Percentiles rank a stretch among this genome's conserved stretches.
These are phyloP conservation scores for Fusarium succisae DNA, from an alignment of 2,329 filamentous ascomycete species.

Conservation along the genomic window DNA sequence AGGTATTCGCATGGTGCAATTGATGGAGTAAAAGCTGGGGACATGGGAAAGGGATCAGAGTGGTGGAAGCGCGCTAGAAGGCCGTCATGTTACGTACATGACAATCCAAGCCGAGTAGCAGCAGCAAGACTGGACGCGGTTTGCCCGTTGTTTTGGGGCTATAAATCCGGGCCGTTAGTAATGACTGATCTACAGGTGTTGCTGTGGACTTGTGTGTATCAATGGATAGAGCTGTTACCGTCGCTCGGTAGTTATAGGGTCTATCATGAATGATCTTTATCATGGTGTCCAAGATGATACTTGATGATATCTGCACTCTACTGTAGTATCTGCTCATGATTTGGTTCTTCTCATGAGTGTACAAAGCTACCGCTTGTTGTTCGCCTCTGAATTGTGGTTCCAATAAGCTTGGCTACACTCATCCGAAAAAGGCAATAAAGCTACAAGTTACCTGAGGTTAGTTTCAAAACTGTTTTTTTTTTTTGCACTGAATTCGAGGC, in stretches of 20 bases:
- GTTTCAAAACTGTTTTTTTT: conserved; percentile 8
- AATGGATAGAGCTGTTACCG: neutral
- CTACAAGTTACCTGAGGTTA: conserved; percentile 7
- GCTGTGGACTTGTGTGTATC: neutral
- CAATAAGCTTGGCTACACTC: conserved; percentile 9
- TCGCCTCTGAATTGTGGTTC: conserved; percentile 23
- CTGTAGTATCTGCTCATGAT: neutral
- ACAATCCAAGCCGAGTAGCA: neutral
- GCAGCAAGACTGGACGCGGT: conserved; percentile 8
- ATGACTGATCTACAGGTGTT: conserved; percentile 15
- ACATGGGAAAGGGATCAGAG: neutral
- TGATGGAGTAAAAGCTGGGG: conserved; percentile 30
- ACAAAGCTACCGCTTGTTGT: neutral
- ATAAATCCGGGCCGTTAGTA: conserved; percentile 28
- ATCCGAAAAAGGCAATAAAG: conserved; percentile 24
- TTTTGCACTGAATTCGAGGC: conserved; percentile 26
- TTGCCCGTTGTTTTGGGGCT: conserved; percentile 27
- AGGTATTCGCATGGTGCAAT: conserved; percentile 26
- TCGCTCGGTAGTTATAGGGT: neutral
- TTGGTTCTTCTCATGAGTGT: neutral
- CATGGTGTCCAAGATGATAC: conserved; percentile 1
- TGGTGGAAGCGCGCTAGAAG: conserved; percentile 28
- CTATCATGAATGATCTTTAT: conserved; percentile 18
- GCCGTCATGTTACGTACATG: conserved; percentile 39
- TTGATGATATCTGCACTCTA: neutral